Base-by-base conservation (phyloP, 2,329 filamentous ascomycete species). In the Trichoderma polysporum region DNA sequence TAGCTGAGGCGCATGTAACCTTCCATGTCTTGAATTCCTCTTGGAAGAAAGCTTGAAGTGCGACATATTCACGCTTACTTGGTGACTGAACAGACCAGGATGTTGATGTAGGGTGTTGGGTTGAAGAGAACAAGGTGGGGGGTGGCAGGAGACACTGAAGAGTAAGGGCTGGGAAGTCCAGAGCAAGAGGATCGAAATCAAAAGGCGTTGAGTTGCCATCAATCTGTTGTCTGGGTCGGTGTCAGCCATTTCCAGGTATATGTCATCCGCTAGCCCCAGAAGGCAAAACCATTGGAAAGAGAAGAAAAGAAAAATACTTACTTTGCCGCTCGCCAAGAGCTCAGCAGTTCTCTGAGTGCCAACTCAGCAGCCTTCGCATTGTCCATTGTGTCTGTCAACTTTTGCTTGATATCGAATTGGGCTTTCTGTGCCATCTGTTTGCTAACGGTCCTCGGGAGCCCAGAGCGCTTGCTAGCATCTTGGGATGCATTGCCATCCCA, bases 41-140 rank as follows among this genome's bases (percentile, higher is more conserved):
- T 15, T 84, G 82, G 65, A 95, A 90, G 66, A 86, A 89, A 61
- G 84, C 79, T 49, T 87, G 84, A 17, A 97, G 81, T 1, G 92
- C 90, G 17, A 91, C 88, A 59, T 88, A 88, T 76, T 97, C 92
- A 70, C 89, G 87, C 69, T 88, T 83, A 1, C 87, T 89, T 0
- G 94, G 94, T 1, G 91, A 89, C 25, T 87, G 82, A 35, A 97
- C 86, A 0, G 93, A 93, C 88, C 94, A 97, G 0, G 92, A 95
- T 3, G 89, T 87, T 22, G 87, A 83, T 0, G 90, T 92, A 1
- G 93, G 84, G 73, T 96, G 90, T 33, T 93, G 92, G 7, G 90
- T 92, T 0, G 90, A 87, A 10, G 92, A 91, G 79, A 94, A 94
- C 7, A 97, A 83, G 0, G 92, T 95, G 4, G 92, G 89, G 3